phyloP scores from a whole-genome alignment of 352 stramenopile species.

The Phytopythium delawarense region DNA sequence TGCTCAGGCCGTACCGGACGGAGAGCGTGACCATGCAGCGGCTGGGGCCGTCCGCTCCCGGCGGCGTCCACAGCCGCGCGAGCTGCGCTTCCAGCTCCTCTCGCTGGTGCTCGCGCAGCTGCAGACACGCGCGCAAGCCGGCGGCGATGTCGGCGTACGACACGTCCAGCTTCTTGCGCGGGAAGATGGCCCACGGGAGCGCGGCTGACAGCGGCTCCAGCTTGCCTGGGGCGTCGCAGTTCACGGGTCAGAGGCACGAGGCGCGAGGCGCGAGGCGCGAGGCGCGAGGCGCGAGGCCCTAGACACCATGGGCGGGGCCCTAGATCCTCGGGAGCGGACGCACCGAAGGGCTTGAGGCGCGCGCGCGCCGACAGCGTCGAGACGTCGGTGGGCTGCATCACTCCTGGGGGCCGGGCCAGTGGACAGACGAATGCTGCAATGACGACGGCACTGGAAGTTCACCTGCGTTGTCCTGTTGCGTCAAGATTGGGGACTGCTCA shows the following conservation, averaged over 20 bases:
- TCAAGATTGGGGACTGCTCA: too few relatives aligned
- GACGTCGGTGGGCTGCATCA: neutral
- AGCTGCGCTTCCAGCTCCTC: conserved; percentile 46
- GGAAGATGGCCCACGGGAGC: conserved; percentile 74
- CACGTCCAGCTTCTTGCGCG: conserved; percentile 80
- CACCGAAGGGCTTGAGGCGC: conserved; percentile 41
- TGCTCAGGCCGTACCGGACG: conserved; percentile 33
- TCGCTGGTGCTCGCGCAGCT: conserved; percentile 53
- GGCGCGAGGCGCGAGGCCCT: neutral
- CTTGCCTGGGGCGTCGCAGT: conserved; percentile 19
- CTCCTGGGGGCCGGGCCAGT: neutral
- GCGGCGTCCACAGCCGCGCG: conserved; percentile 47
- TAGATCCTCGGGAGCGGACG: neutral
- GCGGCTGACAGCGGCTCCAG: conserved; percentile 54
- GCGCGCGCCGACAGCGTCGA: conserved; percentile 4
- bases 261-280: neutral
- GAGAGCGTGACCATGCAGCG: conserved; percentile 69
- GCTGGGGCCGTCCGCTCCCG: conserved; percentile 10
- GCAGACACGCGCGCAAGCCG: conserved; percentile 49
- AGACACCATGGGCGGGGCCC: neutral
- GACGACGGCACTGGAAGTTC: too few relatives aligned
- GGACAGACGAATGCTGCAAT: neutral
- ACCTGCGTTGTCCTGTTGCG: too few relatives aligned
- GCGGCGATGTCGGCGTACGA: conserved; percentile 65
- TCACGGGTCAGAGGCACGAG: neutral